Percentiles rank a stretch among this genome's conserved stretches.
Conservation (phyloP, 179 eudicot species). For the Nepenthes alata region DNA sequence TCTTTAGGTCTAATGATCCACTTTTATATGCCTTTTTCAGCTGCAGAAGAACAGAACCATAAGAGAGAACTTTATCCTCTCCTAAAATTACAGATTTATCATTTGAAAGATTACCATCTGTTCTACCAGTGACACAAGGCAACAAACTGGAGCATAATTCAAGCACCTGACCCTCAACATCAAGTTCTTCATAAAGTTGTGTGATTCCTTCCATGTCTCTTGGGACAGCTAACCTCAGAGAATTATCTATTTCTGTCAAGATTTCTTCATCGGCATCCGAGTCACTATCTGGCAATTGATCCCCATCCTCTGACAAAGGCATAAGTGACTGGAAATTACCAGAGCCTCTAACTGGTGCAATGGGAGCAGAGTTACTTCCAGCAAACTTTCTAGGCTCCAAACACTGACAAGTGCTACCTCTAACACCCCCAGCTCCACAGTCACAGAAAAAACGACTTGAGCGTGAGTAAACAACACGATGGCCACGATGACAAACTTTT, state of each 20-base stretch:
- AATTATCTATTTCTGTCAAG: slow-evolving; percentile 44
- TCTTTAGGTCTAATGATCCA: slow-evolving; percentile 90
- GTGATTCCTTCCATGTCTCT: slow-evolving; percentile 63
- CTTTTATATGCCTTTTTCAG: slow-evolving; percentile 97
- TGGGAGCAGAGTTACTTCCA: slow-evolving; percentile 36
- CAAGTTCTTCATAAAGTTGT: slow-evolving; percentile 63
- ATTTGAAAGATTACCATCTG: slow-evolving; percentile 60
- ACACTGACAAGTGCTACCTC: slow-evolving; percentile 96
- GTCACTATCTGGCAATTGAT: slow-evolving; percentile 89
- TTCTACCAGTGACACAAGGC: slow-evolving; percentile 61
- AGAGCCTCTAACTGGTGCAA: slow-evolving; percentile 32
- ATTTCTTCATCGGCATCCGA: slow-evolving; percentile 87
- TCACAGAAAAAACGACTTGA: slow-evolving; percentile 98
- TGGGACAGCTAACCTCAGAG: slow-evolving; percentile 56
- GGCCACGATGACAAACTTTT: slow-evolving; percentile 98
- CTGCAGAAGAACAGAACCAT: slow-evolving; percentile 67
- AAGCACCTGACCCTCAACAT: slow-evolving; percentile 71
- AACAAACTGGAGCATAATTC: slow-evolving; percentile 55
- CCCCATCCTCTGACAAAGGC: slow-evolving; percentile 76
- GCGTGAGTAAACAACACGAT: slow-evolving; percentile 97
- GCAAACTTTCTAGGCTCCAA: slow-evolving; percentile 86
- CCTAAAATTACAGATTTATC: slow-evolving; percentile 51
- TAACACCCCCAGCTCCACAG: slow-evolving; percentile 99
- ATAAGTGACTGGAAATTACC: slow-evolving; percentile 66
- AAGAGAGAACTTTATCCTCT: slow-evolving; percentile 55